Percentiles rank a stretch among this genome's conserved stretches.
Conservation (phyloP, 2,329 filamentous ascomycete species). For the Cadophora sp. region DNA sequence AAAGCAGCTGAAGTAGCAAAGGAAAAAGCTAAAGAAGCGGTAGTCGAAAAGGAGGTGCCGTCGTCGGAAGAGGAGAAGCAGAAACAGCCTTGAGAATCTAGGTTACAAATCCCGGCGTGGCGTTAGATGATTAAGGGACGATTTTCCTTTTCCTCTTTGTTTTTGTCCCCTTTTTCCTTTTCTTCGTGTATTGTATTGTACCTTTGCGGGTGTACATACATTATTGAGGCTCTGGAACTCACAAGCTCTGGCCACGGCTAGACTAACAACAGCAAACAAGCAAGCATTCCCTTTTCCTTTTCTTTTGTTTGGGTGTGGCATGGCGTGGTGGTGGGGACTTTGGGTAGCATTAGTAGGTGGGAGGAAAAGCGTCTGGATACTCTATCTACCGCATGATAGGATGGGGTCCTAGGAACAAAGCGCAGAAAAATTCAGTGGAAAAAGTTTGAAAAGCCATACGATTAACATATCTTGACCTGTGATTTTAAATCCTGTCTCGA, state of each 20-base stretch:
- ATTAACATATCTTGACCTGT: no score
- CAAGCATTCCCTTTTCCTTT: constrained; percentile 23
- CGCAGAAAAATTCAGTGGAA: not conserved
- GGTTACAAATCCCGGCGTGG: not conserved
- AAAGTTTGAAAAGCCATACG: not conserved
- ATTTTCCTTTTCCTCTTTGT: constrained; percentile 25
- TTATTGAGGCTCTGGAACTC: constrained; percentile 14
- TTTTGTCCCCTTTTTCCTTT: constrained; percentile 16
- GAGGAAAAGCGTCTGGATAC: not conserved
- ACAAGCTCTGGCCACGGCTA: constrained; percentile 20
- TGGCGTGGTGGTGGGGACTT: not conserved
- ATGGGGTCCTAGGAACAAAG: not conserved
- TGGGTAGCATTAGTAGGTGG: constrained; percentile 2
- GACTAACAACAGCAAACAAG: constrained; percentile 4
- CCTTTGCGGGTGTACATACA: constrained; percentile 25
- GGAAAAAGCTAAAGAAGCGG: constrained; percentile 23
- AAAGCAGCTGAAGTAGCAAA: constrained; percentile 34
- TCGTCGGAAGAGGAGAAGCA: constrained; percentile 13
- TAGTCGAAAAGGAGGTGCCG: constrained; percentile 22
- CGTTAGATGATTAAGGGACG: constrained; percentile 19
- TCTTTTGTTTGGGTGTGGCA: constrained; percentile 26
- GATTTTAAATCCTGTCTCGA: no score
- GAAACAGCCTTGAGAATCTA: constrained; percentile 14
- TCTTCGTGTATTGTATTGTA: constrained; percentile 19
- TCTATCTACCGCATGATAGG: no score